Evolutionary conservation across 1,284 basidiomycete genomes (phyloP).

Genomic region (Cutaneotrichosporon mucoides): DNA sequence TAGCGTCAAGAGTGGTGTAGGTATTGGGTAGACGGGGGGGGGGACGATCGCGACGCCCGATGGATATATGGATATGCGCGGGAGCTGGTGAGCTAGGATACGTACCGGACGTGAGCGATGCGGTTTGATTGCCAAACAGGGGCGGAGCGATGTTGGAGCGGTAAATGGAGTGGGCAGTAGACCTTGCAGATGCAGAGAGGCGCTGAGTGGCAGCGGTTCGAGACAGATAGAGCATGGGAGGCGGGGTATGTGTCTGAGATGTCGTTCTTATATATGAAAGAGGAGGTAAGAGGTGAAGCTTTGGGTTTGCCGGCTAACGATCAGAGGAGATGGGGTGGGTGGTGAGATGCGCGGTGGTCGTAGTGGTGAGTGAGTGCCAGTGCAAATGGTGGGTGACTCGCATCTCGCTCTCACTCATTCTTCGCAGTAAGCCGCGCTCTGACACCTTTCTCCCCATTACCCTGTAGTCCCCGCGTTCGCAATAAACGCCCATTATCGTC

Average conservation of each 20-base stretch:
- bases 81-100: neutral
- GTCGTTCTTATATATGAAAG: slow-evolving; percentile 1
- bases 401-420: too few relatives aligned
- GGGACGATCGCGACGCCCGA: neutral
- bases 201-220: slow-evolving; percentile 3
- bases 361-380: neutral
- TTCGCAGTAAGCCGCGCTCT: too few relatives aligned
- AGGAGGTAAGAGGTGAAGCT: neutral
- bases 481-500: too few relatives aligned
- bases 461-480: too few relatives aligned
- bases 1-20: neutral
- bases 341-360: neutral
- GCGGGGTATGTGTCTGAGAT: neutral
- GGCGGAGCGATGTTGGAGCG: neutral
- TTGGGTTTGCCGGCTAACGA: neutral
- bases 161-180: neutral
- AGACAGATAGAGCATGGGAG: slow-evolving; percentile 4
- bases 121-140: neutral
- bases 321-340: too few relatives aligned
- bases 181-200: neutral
- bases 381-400: too few relatives aligned
- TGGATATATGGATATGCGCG: neutral
- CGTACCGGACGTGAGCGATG: slow-evolving; percentile 1
- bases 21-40: neutral
- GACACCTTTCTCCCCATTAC: too few relatives aligned